Evolutionary conservation across 2,329 filamentous ascomycete species (phyloP), one percentile per base, ranked within the genome.

Genomic region (Cladosporium austrohemisphaericum): DNA sequence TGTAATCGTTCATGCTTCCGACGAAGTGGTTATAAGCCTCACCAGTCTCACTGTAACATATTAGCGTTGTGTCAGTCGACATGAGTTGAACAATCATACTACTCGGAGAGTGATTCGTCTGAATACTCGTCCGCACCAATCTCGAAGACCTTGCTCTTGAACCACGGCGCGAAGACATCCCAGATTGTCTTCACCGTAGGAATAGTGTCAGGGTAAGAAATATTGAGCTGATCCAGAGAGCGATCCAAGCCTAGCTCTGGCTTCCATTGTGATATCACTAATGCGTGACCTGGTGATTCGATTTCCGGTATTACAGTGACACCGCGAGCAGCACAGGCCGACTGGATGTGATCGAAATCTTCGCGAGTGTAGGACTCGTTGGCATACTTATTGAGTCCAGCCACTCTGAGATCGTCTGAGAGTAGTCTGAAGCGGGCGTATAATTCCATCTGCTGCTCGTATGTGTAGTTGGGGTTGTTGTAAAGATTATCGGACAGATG

Each of bases 251-350:
- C 78, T 13, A 82, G 61, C 52, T 81, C 71, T 0, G 78, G 78
- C 52, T 76, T 78, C 79, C 79, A 83, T 56, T 82, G 78, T 0
- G 76, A 76, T 19, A 83, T 72, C 4, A 73, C 72, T 1, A 83
- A 63, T 1, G 75, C 73, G 52, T 83, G 80, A 0, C 79, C 79
- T 0, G 80, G 79, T 0, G 77, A 71, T 58, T 83, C 80, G 19
- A 83, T 79, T 59, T 83, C 80, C 0, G 79, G 79, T 3, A 82
- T 69, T 1, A 83, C 65, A 0, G 79, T 80, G 1, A 83, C 74
- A 3, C 80, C 80, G 4, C 78, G 70, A 1, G 70, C 63, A 0
- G 73, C 78, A 53, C 80, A 83, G 32, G 70, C 66, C 0, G 61
- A 56, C 55, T 83, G 77, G 5, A 83, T 71, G 1, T 71, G 64